Evolutionary conservation across 352 stramenopile genomes (phyloP), one percentile per base, ranked within the genome.

Genomic region (Pythium aristosporum): DNA sequence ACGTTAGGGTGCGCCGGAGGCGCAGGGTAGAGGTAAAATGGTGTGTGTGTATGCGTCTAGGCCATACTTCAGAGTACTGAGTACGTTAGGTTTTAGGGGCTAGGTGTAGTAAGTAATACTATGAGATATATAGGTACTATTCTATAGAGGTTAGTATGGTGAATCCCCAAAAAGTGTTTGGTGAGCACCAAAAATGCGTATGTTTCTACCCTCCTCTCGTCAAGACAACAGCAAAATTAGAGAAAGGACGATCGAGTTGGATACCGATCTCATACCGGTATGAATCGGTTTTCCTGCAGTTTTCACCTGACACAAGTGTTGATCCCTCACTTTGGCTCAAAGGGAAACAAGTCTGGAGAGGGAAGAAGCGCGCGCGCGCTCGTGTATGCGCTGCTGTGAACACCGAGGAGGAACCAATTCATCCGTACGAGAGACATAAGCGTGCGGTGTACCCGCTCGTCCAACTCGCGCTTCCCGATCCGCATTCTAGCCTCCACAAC

Each of bases 251-350:
- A 20, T 13, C 5, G 12, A 11, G 1, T 39, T 39, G 34, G 1
- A 42, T 39, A 63, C 51, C 60, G 39, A 34, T 56, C 18, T 32
- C 0, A 23, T 49, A 67, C 60, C 60, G 60, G 60, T 67, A 53
- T 57, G 7, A 2, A 7, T 32, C 47, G 47, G 32, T 50, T 36
- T 55, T 57, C 61, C 21, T 32, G 41, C 13, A 23, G 42, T 46
- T 15, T 55, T 30, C 11, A 30, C 28, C 44, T 65, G 25, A 41
- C 39, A 61, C 41, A 61, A 52, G 37, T 21, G 54, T 50, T 34
- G 51, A 61, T 67, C 61, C 61, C 61, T 52, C 61, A 49, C 57
- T 39, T 44, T 41, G 30, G 30, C 48, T 57, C 59, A 65, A 65
- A 67, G 44, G 61, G 52, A 67, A 68, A 68, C 61, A 53, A 57